These are phyloP conservation scores for Solanum chiquidenum DNA, from an alignment of 257 asterid genomes.

Conservation along the genomic window DNA sequence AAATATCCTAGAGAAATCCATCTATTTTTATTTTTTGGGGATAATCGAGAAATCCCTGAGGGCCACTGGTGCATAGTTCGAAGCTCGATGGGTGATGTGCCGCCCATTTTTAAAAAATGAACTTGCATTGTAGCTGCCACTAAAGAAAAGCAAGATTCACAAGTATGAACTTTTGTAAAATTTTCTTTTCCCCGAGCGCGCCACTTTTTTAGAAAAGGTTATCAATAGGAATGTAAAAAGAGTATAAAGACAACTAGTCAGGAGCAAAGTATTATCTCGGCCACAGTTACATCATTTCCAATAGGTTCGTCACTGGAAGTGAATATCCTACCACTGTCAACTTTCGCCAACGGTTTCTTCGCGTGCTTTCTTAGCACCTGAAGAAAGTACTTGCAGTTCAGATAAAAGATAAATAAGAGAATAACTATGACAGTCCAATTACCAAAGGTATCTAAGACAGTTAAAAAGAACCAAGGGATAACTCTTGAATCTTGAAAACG, in stretches of 20 bases:
- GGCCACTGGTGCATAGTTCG: background rate
- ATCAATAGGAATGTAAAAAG: background rate
- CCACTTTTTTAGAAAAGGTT: background rate
- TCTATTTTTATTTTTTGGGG: too few relatives aligned
- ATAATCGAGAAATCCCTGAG: background rate
- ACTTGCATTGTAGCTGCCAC: background rate
- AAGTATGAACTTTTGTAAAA: background rate
- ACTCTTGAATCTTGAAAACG: background rate
- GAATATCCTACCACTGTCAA: constrained; percentile 24
- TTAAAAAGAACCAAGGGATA: background rate
- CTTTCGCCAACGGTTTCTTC: constrained; percentile 17
- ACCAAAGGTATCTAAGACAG: background rate
- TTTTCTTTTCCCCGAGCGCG: background rate
- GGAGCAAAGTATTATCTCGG: constrained; percentile 40
- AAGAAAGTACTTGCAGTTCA: background rate
- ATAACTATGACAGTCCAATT: background rate
- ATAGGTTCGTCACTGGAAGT: constrained; percentile 46
- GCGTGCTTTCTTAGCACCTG: constrained; percentile 60
- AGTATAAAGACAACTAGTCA: background rate
- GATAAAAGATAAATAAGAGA: background rate
- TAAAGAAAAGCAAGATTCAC: background rate
- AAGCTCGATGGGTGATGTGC: background rate
- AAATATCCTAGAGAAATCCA: too few relatives aligned
- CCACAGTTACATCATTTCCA: constrained; percentile 61
- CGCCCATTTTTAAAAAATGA: background rate